Base-by-base conservation (phyloP, 2,329 filamentous ascomycete genomes). In the Herpomyces periplanetae region DNA sequence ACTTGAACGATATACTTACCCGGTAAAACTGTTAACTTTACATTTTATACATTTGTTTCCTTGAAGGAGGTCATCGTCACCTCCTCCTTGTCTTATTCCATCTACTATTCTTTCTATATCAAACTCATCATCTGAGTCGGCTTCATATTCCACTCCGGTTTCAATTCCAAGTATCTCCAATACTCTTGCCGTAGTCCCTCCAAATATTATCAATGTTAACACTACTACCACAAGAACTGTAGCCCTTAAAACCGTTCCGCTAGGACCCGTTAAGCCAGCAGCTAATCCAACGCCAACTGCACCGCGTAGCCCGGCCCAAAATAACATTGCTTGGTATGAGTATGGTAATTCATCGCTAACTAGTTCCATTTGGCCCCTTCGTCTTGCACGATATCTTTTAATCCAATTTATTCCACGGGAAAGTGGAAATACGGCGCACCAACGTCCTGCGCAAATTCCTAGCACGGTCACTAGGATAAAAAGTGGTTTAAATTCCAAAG, bases 291-390 rank as follows among this genome's bases (percentile, higher is more conserved):
- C 80, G 22, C 80, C 80, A 29, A 96, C 80, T 17, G 80, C 80
- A 30, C 80, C 80, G 25, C 80, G 66, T 12, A 96, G 49, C 11
- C 80, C 80, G 8, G 80, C 80, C 80, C 80, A 96, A 42, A 85
- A 96, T n/a, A 96, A 54, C 80, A 96, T 91, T n/a, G 65, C 71
- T 39, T 91, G 80, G 39, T 91, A 87, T 29, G 68, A 69, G 34
- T 71, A 84, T 0, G 80, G 80, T 13, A 96, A 44, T 37, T 91
- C 80, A 27, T 91, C 75, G 8, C 56, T 54, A 10, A 10, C 17
- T 3, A 61, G 54, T 22, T 85, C 64, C n/a, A n/a, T n/a, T 22
- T 47, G 49, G 10, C 71, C 71, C 20, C 60, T 52, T 18, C 66
- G 56, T 19, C 55, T 51, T 8, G 73, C 68, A 17, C 71, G 56